phyloP scores from a whole-genome alignment of 2,329 filamentous ascomycete genomes.

The Colletotrichum sp. region DNA sequence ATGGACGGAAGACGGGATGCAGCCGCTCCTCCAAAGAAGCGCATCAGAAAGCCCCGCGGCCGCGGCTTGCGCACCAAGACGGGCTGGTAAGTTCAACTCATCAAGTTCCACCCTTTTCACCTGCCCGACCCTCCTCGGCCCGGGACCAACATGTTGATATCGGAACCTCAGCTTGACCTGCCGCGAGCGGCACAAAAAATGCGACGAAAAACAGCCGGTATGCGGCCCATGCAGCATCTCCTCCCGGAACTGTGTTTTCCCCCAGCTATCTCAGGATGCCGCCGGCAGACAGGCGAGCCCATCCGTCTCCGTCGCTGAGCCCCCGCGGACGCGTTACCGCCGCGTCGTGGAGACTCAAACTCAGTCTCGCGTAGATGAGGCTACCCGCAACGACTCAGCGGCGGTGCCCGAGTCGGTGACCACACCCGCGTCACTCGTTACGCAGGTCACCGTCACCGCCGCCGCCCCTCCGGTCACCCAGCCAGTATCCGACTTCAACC shows the following conservation, averaged over 20 bases:
- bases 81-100: constrained; percentile 35
- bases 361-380: neutral
- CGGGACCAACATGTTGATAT: neutral
- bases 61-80: constrained; percentile 48
- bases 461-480: neutral
- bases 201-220: constrained; percentile 45
- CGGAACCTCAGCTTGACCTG: constrained; percentile 41
- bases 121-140: neutral
- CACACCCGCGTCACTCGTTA: neutral
- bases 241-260: constrained; percentile 27
- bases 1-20: constrained; percentile 10
- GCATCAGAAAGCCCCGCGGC: constrained; percentile 41
- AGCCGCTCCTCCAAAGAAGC: constrained; percentile 19
- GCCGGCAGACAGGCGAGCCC: neutral
- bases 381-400: neutral
- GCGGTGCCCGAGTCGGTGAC: neutral
- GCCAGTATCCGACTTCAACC: neutral
- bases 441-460: neutral
- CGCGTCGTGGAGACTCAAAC: neutral
- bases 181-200: constrained; percentile 54
- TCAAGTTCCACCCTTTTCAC: neutral
- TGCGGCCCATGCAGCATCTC: constrained; percentile 29
- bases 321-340: neutral
- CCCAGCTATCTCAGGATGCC: neutral
- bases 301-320: neutral